Percentiles rank a stretch among this genome's conserved stretches.
Evolutionary conservation across 176 grass and related monocot species (phyloP).

Genomic region (Zea luxurians): DNA sequence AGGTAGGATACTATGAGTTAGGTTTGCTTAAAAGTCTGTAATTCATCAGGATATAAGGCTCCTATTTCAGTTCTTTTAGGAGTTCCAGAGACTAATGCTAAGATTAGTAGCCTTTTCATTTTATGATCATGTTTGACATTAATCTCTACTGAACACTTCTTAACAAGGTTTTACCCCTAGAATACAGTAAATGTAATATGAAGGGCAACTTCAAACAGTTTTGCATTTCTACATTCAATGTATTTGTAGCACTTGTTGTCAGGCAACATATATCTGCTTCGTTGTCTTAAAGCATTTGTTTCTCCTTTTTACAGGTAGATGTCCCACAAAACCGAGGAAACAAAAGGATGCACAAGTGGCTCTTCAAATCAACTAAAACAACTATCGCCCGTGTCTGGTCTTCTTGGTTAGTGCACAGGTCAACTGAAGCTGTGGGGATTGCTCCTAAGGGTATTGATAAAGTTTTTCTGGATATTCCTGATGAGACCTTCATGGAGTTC

Average conservation of each 20-base stretch:
- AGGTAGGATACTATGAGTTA: background rate
- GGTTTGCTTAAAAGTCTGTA: slow-evolving; percentile 13
- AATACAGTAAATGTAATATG: background rate
- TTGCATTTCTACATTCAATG: slow-evolving; percentile 6
- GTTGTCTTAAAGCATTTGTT: slow-evolving; percentile 21
- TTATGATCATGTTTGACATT: background rate
- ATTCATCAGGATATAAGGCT: slow-evolving; percentile 16
- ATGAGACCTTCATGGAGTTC: slow-evolving; percentile 80
- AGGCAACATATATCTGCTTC: background rate
- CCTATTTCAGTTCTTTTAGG: background rate
- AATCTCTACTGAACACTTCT: background rate
- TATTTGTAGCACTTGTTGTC: slow-evolving; percentile 23
- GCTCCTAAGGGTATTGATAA: slow-evolving; percentile 69
- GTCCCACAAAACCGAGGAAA: slow-evolving; percentile 73
- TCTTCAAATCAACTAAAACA: slow-evolving; percentile 80
- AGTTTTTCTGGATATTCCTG: slow-evolving; percentile 81
- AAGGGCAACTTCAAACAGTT: slow-evolving; percentile 9
- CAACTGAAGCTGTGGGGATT: slow-evolving; percentile 52
- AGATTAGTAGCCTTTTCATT: slow-evolving; percentile 12
- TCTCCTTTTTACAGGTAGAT: slow-evolving; percentile 61
- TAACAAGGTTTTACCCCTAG: background rate
- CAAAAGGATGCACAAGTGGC: slow-evolving; percentile 63
- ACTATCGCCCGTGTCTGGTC: slow-evolving; percentile 85
- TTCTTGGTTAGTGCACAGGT: slow-evolving; percentile 81
- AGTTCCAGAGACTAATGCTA: background rate